Evolutionary conservation across 2,329 filamentous ascomycete species (phyloP).

Genomic region (Paracorniculantispora psalliotae): DNA sequence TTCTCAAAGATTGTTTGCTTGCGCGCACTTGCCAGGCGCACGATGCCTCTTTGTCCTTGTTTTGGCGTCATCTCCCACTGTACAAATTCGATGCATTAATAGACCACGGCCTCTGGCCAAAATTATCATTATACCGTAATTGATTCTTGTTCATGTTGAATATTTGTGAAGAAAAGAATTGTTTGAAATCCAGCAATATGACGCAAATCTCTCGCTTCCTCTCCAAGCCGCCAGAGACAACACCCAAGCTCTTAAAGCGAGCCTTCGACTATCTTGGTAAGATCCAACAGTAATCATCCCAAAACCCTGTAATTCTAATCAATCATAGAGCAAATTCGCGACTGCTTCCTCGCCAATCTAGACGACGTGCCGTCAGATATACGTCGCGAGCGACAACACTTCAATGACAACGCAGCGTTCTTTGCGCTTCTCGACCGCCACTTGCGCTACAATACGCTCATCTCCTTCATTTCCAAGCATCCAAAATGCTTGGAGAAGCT

Average conservation of each 20-base stretch:
- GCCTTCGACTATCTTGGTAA: neutral
- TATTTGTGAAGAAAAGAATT: neutral
- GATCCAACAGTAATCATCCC: neutral
- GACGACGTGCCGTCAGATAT: neutral
- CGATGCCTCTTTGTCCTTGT: no score
- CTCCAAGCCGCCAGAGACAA: neutral
- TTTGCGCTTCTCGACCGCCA: conserved; percentile 15
- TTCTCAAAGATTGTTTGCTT: no score
- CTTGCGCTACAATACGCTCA: conserved; percentile 16
- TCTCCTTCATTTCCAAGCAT: conserved; percentile 19
- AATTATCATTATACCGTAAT: no score
- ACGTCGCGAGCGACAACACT: neutral
- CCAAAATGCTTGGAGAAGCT: conserved; percentile 14
- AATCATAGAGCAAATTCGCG: neutral
- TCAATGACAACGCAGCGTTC: neutral
- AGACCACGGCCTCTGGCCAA: no score
- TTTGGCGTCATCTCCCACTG: no score
- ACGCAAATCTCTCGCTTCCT: neutral
- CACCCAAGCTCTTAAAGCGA: neutral
- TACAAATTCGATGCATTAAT: no score
- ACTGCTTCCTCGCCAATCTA: neutral
- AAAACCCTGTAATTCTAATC: neutral
- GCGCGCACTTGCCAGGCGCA: no score
- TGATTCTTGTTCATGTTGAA: neutral
- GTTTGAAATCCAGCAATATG: neutral